Conservation (phyloP, 345 rosid species). For the Citrus trifoliata region DNA sequence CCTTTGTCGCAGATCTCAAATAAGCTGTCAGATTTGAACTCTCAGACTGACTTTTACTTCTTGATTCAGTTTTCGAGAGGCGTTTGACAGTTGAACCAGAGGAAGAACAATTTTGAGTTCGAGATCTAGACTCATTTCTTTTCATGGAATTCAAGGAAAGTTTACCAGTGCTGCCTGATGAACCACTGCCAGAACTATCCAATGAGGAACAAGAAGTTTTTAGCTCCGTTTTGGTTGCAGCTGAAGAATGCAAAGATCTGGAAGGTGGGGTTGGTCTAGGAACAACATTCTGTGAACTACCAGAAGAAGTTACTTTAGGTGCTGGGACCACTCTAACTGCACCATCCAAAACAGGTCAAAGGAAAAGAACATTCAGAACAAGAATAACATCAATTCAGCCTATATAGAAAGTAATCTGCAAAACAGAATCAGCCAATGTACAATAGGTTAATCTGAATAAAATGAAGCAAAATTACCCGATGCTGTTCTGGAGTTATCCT, state of each 20-base stretch:
- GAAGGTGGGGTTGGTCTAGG: slow-evolving; percentile 44
- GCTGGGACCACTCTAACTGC: slow-evolving; percentile 47
- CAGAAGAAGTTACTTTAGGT: slow-evolving; percentile 30
- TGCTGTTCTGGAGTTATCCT: slow-evolving; percentile 31
- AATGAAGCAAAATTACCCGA: slow-evolving; percentile 26
- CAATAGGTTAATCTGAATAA: not conserved
- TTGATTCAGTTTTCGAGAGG: slow-evolving; percentile 28
- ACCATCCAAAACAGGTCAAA: slow-evolving; percentile 9
- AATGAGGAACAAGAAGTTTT: slow-evolving; percentile 59
- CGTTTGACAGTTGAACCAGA: slow-evolving; percentile 27
- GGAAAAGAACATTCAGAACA: slow-evolving; percentile 16
- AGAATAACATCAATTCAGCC: not conserved
- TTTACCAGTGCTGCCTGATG: slow-evolving; percentile 42
- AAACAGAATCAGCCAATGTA: not conserved
- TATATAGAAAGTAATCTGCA: not conserved
- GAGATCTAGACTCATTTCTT: slow-evolving; percentile 29
- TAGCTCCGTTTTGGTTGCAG: slow-evolving; percentile 45
- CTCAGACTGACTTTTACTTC: slow-evolving; percentile 36
- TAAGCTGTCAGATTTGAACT: slow-evolving; percentile 34
- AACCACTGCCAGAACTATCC: slow-evolving; percentile 61
- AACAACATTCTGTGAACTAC: slow-evolving; percentile 32
- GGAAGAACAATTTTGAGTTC: slow-evolving; percentile 29
- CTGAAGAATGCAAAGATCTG: slow-evolving; percentile 44
- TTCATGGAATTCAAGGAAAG: slow-evolving; percentile 31
- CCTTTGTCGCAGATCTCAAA: slow-evolving; percentile 45